These are phyloP conservation scores for Tardiomyces digboiensis DNA, from an alignment of 1,139 yeast species.

Conservation along the genomic window DNA sequence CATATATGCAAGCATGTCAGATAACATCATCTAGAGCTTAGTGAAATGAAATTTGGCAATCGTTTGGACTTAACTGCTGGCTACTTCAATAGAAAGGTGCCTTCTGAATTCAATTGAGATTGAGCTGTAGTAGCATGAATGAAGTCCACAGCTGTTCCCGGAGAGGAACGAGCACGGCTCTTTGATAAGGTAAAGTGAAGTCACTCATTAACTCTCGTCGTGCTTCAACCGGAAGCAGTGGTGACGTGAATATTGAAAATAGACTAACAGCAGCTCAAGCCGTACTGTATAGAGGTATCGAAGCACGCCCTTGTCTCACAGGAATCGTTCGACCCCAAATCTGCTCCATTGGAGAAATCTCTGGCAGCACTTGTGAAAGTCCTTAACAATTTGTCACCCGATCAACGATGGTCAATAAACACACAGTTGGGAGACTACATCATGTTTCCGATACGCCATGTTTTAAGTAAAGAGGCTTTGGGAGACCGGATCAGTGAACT, in stretches of 20 bases:
- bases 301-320: slow-evolving; percentile 22
- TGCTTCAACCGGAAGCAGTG: no score
- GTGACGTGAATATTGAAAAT: no score
- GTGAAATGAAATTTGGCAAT: no score
- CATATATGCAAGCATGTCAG: no score
- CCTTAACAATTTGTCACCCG: neutral
- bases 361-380: slow-evolving; percentile 5
- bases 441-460: slow-evolving; percentile 47
- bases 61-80: no score
- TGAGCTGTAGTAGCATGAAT: no score
- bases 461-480: slow-evolving; percentile 34
- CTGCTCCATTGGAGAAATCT: neutral
- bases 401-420: neutral
- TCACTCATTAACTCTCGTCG: no score
- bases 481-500: slow-evolving; percentile 37
- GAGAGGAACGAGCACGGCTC: neutral
- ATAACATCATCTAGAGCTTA: no score
- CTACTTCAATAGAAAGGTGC: no score
- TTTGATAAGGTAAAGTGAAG: neutral
- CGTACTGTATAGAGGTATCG: slow-evolving; percentile 12
- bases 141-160: no score
- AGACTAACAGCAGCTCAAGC: neutral
- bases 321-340: slow-evolving; percentile 6
- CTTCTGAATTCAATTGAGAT: no score
- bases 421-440: slow-evolving; percentile 44